Percentiles rank a stretch among this genome's conserved stretches.
Conservation (phyloP, 2,329 filamentous ascomycete species). For the Ascochyta koolunga region DNA sequence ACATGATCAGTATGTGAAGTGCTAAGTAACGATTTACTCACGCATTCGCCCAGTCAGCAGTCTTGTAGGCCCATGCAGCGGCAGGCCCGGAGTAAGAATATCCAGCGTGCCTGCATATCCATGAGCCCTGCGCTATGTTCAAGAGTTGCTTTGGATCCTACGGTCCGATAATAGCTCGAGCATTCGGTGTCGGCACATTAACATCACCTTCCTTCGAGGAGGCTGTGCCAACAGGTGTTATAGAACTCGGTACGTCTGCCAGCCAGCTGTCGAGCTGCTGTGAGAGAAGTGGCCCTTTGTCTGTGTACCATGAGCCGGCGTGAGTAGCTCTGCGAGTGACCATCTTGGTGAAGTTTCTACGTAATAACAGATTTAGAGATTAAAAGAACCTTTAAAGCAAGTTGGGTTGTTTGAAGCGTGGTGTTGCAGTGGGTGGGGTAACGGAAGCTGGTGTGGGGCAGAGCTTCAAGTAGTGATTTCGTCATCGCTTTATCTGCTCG, state of each 20-base stretch:
- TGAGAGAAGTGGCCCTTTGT: constrained; percentile 64
- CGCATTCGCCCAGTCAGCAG: constrained; percentile 79
- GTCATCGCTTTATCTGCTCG: constrained; percentile 3
- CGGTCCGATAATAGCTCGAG: constrained; percentile 91
- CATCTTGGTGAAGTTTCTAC: constrained; percentile 26
- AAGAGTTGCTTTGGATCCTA: constrained; percentile 56
- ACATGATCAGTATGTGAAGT: background rate
- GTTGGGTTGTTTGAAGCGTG: background rate
- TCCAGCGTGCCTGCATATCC: constrained; percentile 77
- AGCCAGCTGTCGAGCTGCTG: constrained; percentile 77
- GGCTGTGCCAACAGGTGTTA: constrained; percentile 64
- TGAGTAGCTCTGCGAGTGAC: constrained; percentile 68
- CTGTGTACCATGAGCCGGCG: constrained; percentile 87
- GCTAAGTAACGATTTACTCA: constrained; percentile 46
- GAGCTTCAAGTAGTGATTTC: constrained; percentile 11
- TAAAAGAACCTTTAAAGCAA: background rate
- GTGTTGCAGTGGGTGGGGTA: constrained; percentile 14
- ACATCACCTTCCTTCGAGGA: constrained; percentile 46
- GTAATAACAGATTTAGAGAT: background rate
- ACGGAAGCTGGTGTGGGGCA: constrained; percentile 26
- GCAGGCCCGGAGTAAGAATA: constrained; percentile 91
- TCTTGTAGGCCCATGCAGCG: constrained; percentile 93
- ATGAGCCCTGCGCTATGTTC: constrained; percentile 31
- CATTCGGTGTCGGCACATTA: constrained; percentile 71
- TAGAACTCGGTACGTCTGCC: constrained; percentile 68